Percentiles rank a stretch among this genome's conserved stretches.
Evolutionary conservation across 441 rosid genomes (phyloP).

Genomic region (Pelargonium australe): DNA sequence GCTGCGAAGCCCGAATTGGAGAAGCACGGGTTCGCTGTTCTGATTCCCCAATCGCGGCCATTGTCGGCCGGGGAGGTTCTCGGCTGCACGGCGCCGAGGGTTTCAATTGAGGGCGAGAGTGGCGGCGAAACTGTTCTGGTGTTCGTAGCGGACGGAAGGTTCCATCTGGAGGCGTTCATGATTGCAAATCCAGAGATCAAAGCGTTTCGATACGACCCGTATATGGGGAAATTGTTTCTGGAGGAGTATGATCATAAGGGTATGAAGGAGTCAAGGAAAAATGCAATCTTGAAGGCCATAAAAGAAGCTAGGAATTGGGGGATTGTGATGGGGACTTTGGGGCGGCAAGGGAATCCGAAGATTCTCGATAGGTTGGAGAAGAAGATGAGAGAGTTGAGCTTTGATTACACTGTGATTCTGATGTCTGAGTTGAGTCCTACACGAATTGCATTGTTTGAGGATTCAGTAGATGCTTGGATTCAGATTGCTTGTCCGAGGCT

Average conservation of each 20-base stretch:
- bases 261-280: conserved; percentile 73
- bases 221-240: conserved; percentile 64
- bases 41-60: conserved; percentile 88
- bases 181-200: conserved; percentile 73
- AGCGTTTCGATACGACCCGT: conserved; percentile 82
- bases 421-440: conserved; percentile 86
- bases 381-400: conserved; percentile 64
- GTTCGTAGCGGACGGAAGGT: conserved; percentile 90
- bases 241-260: conserved; percentile 95
- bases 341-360: conserved; percentile 91
- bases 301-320: conserved; percentile 58
- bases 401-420: conserved; percentile 49
- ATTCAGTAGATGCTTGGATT: conserved; percentile 83
- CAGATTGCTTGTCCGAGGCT: conserved; percentile 91
- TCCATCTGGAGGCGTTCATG: conserved; percentile 90
- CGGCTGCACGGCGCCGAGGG: conserved; percentile 74
- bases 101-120: conserved; percentile 16
- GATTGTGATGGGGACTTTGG: conserved; percentile 79
- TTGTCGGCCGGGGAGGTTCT: conserved; percentile 80
- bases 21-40: conserved; percentile 49
- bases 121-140: conserved; percentile 50
- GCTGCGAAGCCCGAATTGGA: conserved; percentile 73
- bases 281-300: conserved; percentile 40
- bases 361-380: conserved; percentile 68
- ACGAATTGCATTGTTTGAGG: conserved; percentile 73